A percentile compares a stretch with the other conserved stretches of the same genome.
These are phyloP conservation scores for Diaporthe nobilis DNA, from an alignment of 2,329 filamentous ascomycete genomes.

Conservation along the genomic window DNA sequence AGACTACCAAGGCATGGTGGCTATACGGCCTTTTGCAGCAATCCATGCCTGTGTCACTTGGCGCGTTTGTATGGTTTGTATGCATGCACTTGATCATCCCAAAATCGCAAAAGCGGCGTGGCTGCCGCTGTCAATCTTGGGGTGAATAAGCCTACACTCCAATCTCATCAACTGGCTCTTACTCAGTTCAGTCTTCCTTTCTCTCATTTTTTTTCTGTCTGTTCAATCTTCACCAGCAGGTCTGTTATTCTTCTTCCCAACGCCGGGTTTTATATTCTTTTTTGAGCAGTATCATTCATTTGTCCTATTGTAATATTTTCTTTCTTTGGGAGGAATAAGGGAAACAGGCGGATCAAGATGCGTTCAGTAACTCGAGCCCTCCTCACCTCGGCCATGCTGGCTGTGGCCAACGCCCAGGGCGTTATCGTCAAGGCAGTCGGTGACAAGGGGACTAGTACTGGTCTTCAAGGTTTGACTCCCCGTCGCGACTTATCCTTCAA, in stretches of 20 bases:
- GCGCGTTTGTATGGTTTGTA: constrained; percentile 4
- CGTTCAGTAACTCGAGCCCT: constrained; percentile 34
- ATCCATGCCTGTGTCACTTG: constrained; percentile 18
- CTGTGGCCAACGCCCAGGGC: constrained; percentile 39
- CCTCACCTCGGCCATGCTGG: constrained; percentile 39
- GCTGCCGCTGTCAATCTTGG: constrained; percentile 23
- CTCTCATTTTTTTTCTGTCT: constrained; percentile 1
- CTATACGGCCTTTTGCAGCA: constrained; percentile 14
- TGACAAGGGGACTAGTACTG: constrained; percentile 34
- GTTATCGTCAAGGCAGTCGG: constrained; percentile 40
- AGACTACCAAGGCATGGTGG: constrained; percentile 30
- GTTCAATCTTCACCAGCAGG: constrained; percentile 38
- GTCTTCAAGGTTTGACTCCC: constrained; percentile 32
- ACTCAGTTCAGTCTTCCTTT: not conserved
- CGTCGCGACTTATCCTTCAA: not conserved
- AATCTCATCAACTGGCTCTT: not conserved
- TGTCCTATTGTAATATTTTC: constrained; percentile 2
- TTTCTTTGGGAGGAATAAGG: not conserved
- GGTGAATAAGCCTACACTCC: not conserved
- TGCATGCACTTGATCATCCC: constrained; percentile 7
- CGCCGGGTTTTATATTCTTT: not conserved
- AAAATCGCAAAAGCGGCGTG: constrained; percentile 18
- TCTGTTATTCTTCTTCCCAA: constrained; percentile 33
- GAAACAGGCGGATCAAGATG: constrained; percentile 32
- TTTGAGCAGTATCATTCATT: not conserved